Evolutionary conservation across 345 rosid genomes (phyloP).

Genomic region (Brassica napus): DNA sequence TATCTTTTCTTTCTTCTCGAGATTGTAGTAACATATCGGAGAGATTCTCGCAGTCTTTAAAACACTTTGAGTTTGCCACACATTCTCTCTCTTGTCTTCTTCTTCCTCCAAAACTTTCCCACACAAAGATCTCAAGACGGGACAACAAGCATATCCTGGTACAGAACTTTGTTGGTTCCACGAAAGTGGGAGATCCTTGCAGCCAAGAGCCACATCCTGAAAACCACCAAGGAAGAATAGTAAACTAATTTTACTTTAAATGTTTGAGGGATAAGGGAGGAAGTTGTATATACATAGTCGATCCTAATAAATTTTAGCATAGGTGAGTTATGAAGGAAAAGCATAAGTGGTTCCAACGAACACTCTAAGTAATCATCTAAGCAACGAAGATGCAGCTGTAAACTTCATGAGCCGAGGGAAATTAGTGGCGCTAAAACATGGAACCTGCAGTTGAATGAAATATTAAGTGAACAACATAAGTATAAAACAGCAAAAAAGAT

Average conservation of each 20-base stretch:
- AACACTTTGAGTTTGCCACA: not conserved
- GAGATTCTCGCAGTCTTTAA: not conserved
- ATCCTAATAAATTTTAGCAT: not conserved
- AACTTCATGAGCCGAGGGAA: not conserved
- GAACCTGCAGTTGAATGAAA: not conserved
- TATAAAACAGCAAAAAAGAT: not conserved
- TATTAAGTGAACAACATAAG: not conserved
- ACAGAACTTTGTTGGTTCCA: conserved; percentile 21
- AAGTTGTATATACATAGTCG: not conserved
- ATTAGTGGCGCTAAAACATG: not conserved
- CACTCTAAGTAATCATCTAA: too few species aligned
- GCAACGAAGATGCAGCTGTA: not conserved
- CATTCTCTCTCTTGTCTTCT: not conserved
- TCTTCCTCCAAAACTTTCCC: not conserved
- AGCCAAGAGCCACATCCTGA: not conserved
- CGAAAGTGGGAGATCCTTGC: not conserved
- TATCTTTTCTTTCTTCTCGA: not conserved
- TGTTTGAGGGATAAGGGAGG: too few species aligned
- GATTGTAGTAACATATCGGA: not conserved
- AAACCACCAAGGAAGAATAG: not conserved
- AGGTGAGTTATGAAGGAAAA: not conserved
- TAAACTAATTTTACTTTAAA: not conserved
- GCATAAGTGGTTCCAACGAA: not conserved
- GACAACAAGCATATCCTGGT: conserved; percentile 18
- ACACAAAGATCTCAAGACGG: conserved; percentile 2